Conservation (phyloP, 2,329 filamentous ascomycete species). For the Polytolypa hystricis region DNA sequence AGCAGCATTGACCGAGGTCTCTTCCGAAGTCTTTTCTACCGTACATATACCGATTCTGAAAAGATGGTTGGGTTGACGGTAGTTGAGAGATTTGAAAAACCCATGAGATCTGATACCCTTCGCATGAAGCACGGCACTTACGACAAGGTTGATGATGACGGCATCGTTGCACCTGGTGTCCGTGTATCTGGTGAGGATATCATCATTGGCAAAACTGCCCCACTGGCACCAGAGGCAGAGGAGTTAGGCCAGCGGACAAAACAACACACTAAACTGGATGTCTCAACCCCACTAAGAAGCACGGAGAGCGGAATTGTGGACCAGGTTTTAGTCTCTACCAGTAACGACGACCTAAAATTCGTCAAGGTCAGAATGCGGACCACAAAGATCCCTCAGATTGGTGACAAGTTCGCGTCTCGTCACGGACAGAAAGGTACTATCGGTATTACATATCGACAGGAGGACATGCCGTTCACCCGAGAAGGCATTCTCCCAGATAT, state of each 20-base stretch:
- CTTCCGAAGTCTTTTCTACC: conserved; percentile 96
- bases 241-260: conserved; percentile 88
- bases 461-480: conserved; percentile 95
- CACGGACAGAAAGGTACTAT: conserved; percentile 99
- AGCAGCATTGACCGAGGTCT: conserved; percentile 95
- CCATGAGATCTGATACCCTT: conserved; percentile 74
- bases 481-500: conserved; percentile 89
- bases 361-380: conserved; percentile 96
- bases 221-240: conserved; percentile 82
- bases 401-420: conserved; percentile 97
- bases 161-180: conserved; percentile 84
- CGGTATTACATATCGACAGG: conserved; percentile 92
- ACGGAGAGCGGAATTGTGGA: conserved; percentile 97
- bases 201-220: conserved; percentile 97
- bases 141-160: conserved; percentile 94
- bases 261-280: conserved; percentile 84
- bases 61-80: conserved; percentile 91
- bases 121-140: conserved; percentile 91
- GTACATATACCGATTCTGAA: conserved; percentile 93
- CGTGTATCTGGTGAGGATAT: conserved; percentile 96
- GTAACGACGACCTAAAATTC: conserved; percentile 85
- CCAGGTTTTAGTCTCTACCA: conserved; percentile 85
- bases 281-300: conserved; percentile 84
- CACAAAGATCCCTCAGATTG: conserved; percentile 96
- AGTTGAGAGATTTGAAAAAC: conserved; percentile 92